Percentiles rank a stretch among this genome's conserved stretches.
These are phyloP conservation scores for Oenanthe sinensis DNA, from an alignment of 129 eudicot species.

Conservation along the genomic window DNA sequence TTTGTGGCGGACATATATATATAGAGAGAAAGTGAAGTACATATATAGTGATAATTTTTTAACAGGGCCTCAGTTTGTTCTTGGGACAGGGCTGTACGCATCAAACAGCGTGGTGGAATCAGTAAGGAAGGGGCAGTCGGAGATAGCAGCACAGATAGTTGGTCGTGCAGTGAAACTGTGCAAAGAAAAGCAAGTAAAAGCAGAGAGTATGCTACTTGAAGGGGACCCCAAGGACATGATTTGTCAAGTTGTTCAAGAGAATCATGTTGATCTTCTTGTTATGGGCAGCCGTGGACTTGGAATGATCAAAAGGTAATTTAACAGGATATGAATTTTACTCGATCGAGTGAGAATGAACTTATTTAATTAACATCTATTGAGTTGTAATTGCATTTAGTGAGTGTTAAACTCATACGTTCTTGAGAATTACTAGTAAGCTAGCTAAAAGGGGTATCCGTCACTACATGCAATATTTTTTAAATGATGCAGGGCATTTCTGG, in stretches of 20 bases:
- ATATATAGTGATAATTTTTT: not conserved
- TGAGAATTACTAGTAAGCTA: too few species aligned
- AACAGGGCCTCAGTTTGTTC: not conserved
- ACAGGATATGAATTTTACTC: not conserved
- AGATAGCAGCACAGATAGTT: not conserved
- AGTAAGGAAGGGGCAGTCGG: not conserved
- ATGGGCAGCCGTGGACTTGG: conserved; percentile 41
- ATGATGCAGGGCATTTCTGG: conserved; percentile 54
- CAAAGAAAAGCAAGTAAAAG: conserved; percentile 15
- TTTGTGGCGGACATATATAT: not conserved
- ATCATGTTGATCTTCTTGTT: conserved; percentile 32
- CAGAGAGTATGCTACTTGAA: conserved; percentile 32
- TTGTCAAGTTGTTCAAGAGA: conserved; percentile 29
- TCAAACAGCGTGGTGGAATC: not conserved
- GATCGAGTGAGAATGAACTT: not conserved
- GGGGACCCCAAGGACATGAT: conserved; percentile 36
- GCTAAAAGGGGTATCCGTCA: too few species aligned
- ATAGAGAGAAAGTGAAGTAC: not conserved
- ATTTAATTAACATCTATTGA: not conserved
- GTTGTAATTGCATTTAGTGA: not conserved
- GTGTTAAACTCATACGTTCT: too few species aligned
- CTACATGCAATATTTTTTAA: not conserved
- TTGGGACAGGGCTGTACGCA: not conserved
- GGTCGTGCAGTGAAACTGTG: not conserved
- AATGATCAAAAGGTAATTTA: conserved; percentile 22